Evolutionary conservation across 1,284 basidiomycete species (phyloP), one percentile per base, ranked within the genome.

Genomic region (Cutaneotrichosporon dermatis): DNA sequence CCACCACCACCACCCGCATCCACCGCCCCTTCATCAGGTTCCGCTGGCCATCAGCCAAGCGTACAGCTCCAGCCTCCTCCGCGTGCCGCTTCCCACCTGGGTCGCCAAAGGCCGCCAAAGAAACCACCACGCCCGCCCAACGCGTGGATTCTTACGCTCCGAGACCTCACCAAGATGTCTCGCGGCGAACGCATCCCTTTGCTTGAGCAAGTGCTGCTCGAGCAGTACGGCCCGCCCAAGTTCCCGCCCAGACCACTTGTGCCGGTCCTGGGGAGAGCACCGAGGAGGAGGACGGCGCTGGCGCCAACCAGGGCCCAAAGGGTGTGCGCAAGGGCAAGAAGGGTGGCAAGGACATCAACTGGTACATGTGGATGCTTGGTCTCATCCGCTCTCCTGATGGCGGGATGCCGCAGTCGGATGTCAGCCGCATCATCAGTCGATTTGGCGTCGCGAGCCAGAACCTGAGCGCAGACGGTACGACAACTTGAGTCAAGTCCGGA

Each of bases 111-210:
- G 25, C 49, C 50, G 5, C 36, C 42, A 39, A 44, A 44, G 9
- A 63, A 63, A 39, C 50, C 55, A 4, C 59, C 62, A 35, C 83
- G 91, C 0, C 92, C 92, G 2, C 86, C 87, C 13, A 95, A 95
- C 74, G 87, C 92, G 0, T 95, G 90, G 90, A 94, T 96, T 62
- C 69, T 95, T 13, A 95, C 85, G 92, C 45, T 86, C 87, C 2
- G 83, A 86, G 66, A 86, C 83, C 81, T 85, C 57, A 37, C 45
- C 7, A 56, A 54, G 46, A 48, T 63, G 13, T 50, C 44, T 5
- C 45, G 37, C 5, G 61, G 61, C 10, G 58, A 62, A 36, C 37
- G 43, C 37, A 40, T 42, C 12, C 55, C 55, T 15, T 34, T 41
- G 4, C 46, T 56, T 6, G 56, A 43, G 15, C 25, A 49, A 35